These are phyloP conservation scores for Pugionium cornutum DNA, from an alignment of 345 rosid species.

Conservation along the genomic window DNA sequence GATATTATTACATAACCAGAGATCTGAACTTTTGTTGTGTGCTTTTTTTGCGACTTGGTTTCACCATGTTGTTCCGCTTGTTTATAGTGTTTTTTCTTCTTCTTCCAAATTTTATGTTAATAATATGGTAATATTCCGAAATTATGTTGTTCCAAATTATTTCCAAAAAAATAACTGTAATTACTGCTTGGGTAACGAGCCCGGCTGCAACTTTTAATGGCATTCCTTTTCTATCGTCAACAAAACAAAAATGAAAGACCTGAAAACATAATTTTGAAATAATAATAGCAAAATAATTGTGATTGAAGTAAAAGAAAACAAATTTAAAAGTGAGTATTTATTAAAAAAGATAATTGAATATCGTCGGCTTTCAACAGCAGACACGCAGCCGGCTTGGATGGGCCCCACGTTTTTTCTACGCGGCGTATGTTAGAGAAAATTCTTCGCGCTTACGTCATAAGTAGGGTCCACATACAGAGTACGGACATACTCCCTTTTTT, in stretches of 20 bases:
- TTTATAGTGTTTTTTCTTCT: not conserved
- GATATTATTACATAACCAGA: conserved; percentile 42
- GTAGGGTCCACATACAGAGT: conserved; percentile 25
- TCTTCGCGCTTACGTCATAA: conserved; percentile 32
- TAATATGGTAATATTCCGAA: conserved; percentile 30
- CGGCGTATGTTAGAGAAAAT: conserved; percentile 28
- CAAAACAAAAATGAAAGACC: not conserved
- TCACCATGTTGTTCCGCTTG: conserved; percentile 35
- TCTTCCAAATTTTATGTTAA: conserved; percentile 29
- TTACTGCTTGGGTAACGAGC: not conserved
- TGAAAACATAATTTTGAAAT: not conserved
- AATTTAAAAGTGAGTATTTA: conserved; percentile 6
- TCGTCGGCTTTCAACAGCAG: conserved; percentile 35
- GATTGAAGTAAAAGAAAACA: not conserved
- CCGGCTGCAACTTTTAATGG: not conserved
- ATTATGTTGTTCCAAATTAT: not conserved
- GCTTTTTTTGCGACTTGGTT: conserved; percentile 44
- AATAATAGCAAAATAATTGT: not conserved
- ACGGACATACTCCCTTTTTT: conserved; percentile 10
- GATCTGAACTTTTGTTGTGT: conserved; percentile 40
- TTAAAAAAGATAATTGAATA: conserved; percentile 6
- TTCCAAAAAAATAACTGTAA: not conserved
- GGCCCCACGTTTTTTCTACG: conserved; percentile 8
- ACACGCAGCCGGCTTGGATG: conserved; percentile 52
- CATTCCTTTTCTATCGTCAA: not conserved